A percentile compares a stretch with the other conserved stretches of the same genome.
These are phyloP conservation scores for Didymella glomerata DNA, from an alignment of 2,329 filamentous ascomycete species.

Conservation along the genomic window DNA sequence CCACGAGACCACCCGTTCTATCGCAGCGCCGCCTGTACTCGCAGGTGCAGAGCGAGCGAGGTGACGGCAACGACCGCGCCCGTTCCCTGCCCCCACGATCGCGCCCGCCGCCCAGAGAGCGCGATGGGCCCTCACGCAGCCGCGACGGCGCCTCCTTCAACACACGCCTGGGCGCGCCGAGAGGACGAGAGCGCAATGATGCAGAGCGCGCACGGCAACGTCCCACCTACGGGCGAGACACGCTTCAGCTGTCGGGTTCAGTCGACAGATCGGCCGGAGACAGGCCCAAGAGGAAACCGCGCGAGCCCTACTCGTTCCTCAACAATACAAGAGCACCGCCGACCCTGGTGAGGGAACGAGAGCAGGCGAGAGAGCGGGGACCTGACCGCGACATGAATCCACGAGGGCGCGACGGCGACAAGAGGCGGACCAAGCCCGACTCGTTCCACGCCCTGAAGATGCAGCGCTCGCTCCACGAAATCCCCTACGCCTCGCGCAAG, in stretches of 20 bases:
- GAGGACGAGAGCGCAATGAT: conserved; percentile 2
- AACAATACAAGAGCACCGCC: conserved; percentile 46
- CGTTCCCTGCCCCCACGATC: conserved; percentile 18
- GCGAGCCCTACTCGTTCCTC: conserved; percentile 45
- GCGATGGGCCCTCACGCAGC: conserved; percentile 25
- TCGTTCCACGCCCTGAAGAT: conserved; percentile 89
- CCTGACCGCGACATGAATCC: conserved; percentile 16
- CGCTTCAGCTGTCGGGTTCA: conserved; percentile 59
- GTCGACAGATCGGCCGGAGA: conserved; percentile 38
- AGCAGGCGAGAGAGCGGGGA: conserved; percentile 17
- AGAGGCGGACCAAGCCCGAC: conserved; percentile 52
- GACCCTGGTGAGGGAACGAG: conserved; percentile 29
- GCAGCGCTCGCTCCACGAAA: conserved; percentile 79
- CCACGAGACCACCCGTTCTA: background rate
- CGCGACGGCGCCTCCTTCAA: conserved; percentile 12
- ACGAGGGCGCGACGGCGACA: conserved; percentile 32
- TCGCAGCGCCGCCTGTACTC: conserved; percentile 49
- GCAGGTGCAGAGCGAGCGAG: conserved; percentile 36
- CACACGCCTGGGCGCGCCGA: conserved; percentile 10
- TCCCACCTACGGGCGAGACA: conserved; percentile 36
- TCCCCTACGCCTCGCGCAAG: conserved; percentile 76
- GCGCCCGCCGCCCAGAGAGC: conserved; percentile 20
- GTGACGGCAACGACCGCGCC: conserved; percentile 13
- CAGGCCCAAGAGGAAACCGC: conserved; percentile 32
- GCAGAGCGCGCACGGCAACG: conserved; percentile 19